A percentile compares a stretch with the other conserved stretches of the same genome.
Evolutionary conservation across 768 basidiomycete genomes (phyloP).

Genomic region (Mycena kentingensis): DNA sequence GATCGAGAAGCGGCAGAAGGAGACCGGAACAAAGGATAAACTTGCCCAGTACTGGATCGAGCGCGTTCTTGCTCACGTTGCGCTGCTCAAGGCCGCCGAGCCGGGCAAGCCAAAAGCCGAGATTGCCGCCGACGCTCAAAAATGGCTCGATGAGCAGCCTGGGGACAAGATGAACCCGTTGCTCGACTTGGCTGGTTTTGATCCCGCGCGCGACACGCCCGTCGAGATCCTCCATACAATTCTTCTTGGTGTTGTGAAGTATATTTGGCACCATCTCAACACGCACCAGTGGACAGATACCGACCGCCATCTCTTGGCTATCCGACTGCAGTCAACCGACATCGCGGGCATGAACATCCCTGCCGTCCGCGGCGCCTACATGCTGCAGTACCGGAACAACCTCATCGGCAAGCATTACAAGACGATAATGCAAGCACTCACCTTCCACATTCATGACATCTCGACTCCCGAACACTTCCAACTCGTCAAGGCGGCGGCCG

Average conservation of each 20-base stretch:
- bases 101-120: background rate
- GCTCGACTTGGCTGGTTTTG: slow-evolving; percentile 2
- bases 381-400: slow-evolving; percentile 17
- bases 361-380: slow-evolving; percentile 17
- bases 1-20: slow-evolving; percentile 1
- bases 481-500: slow-evolving; percentile 19
- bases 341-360: slow-evolving; percentile 14
- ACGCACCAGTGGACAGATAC: slow-evolving; percentile 6
- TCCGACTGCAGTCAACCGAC: slow-evolving; percentile 16
- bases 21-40: slow-evolving; percentile 14
- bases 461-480: slow-evolving; percentile 4
- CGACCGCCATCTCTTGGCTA: slow-evolving; percentile 11
- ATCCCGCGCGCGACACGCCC: slow-evolving; percentile 2
- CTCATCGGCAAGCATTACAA: slow-evolving; percentile 31
- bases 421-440: slow-evolving; percentile 20
- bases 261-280: slow-evolving; percentile 4
- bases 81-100: background rate
- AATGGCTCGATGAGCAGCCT: slow-evolving; percentile 10
- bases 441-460: slow-evolving; percentile 12
- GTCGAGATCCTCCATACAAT: slow-evolving; percentile 6
- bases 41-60: slow-evolving; percentile 17
- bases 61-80: background rate
- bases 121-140: background rate
- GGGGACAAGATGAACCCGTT: slow-evolving; percentile 14
- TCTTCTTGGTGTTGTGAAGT: background rate